Conservation (phyloP, 495 filamentous ascomycete species). For the Penicillium chermesinum region DNA sequence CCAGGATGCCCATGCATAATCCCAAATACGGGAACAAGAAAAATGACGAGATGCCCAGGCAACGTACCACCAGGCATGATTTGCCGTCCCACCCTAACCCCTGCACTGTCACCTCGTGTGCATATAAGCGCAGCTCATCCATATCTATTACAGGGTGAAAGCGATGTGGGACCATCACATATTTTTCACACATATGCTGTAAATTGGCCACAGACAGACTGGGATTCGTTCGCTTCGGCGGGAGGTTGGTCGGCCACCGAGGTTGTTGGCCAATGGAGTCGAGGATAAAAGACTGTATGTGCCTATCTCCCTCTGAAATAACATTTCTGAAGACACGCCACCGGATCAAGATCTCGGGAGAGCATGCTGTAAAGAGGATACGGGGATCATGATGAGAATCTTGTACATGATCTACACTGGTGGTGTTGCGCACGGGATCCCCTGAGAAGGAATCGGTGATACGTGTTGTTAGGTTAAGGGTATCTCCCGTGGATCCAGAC, state of each 20-base stretch:
- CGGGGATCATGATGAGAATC: constrained; percentile 18
- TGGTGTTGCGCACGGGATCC: constrained; percentile 8
- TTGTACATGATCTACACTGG: constrained; percentile 15
- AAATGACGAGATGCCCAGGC: not conserved
- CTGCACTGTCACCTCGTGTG: constrained; percentile 20
- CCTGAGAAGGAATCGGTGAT: too few species aligned
- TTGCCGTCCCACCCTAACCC: constrained; percentile 24
- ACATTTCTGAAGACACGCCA: constrained; percentile 23
- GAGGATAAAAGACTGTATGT: constrained; percentile 23
- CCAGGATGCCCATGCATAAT: too few species aligned
- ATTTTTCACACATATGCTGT: constrained; percentile 15
- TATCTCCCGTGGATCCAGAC: constrained; percentile 12
- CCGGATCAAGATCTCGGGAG: constrained; percentile 25
- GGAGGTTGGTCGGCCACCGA: not conserved
- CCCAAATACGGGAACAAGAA: too few species aligned
- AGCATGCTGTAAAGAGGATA: constrained; percentile 20
- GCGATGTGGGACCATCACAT: constrained; percentile 15
- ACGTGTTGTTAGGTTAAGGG: constrained; percentile 13
- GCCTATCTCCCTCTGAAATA: constrained; percentile 19
- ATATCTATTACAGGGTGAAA: constrained; percentile 21
- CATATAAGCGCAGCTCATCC: constrained; percentile 20
- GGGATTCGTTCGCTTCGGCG: constrained; percentile 12
- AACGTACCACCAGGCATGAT: constrained; percentile 27
- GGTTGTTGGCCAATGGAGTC: constrained; percentile 19
- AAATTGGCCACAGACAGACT: constrained; percentile 18